Conservation (phyloP, 2,329 filamentous ascomycete species). For the Nigrospora oryzae region DNA sequence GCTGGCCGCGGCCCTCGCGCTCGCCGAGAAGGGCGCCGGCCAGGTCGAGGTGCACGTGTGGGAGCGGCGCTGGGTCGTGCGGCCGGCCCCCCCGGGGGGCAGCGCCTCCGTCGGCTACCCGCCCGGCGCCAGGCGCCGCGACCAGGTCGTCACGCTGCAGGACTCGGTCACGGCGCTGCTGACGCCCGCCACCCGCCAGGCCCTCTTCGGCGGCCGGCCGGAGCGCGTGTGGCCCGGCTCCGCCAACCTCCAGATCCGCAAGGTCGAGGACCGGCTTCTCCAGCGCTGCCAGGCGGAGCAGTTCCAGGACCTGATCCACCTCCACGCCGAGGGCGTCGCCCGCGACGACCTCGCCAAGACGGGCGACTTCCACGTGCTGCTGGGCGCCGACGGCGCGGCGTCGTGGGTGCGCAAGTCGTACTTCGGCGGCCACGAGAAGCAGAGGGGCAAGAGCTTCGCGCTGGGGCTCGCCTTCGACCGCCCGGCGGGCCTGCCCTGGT, state of each 20-base stretch:
- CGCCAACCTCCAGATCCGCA: slow-evolving; percentile 27
- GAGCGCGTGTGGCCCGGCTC: slow-evolving; percentile 26
- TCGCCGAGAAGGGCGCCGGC: slow-evolving; percentile 22
- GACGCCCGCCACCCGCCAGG: slow-evolving; percentile 15
- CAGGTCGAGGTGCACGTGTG: slow-evolving; percentile 24
- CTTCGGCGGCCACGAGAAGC: slow-evolving; percentile 25
- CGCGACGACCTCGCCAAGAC: slow-evolving; percentile 18
- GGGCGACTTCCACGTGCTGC: slow-evolving; percentile 25
- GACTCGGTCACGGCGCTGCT: slow-evolving; percentile 22
- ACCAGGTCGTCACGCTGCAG: slow-evolving; percentile 27
- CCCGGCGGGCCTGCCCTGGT: slow-evolving; percentile 21
- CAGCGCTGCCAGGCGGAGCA: slow-evolving; percentile 10
- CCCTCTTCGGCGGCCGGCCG: slow-evolving; percentile 21
- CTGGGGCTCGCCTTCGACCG: slow-evolving; percentile 25
- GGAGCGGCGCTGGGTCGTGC: slow-evolving; percentile 21
- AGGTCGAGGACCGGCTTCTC: slow-evolving; percentile 27
- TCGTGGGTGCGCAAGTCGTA: slow-evolving; percentile 24
- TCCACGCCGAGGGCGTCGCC: slow-evolving; percentile 21
- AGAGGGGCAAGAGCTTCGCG: slow-evolving; percentile 23
- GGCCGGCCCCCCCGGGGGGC: slow-evolving; percentile 5
- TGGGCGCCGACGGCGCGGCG: slow-evolving; percentile 25
- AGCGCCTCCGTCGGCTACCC: slow-evolving; percentile 19
- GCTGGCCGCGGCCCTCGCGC: slow-evolving; percentile 20
- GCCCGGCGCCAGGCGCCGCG: slow-evolving; percentile 17
- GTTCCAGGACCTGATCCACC: slow-evolving; percentile 20